phyloP scores from a whole-genome alignment of 176 grass and related monocot genomes.

The Tillandsia fasciculata region DNA sequence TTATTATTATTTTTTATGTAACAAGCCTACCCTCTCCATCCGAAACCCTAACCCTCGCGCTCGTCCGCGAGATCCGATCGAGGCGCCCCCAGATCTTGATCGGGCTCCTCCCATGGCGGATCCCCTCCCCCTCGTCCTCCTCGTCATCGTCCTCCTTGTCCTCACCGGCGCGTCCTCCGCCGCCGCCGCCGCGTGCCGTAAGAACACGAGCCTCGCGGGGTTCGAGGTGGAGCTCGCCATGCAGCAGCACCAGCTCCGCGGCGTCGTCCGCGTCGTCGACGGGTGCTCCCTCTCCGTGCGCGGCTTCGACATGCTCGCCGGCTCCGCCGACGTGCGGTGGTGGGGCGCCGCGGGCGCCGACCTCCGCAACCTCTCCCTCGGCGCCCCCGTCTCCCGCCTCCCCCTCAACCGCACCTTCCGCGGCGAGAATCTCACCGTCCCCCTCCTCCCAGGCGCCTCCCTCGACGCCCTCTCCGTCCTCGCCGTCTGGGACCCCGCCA shows the following conservation, averaged over 20 bases:
- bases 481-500: slow-evolving; percentile 70
- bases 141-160: slow-evolving; percentile 26
- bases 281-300: slow-evolving; percentile 80
- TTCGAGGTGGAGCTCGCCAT: slow-evolving; percentile 54
- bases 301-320: slow-evolving; percentile 74
- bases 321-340: slow-evolving; percentile 57
- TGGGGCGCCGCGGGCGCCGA: slow-evolving; percentile 51
- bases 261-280: slow-evolving; percentile 57
- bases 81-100: not conserved
- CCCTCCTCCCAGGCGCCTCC: slow-evolving; percentile 44
- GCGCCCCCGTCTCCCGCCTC: slow-evolving; percentile 22
- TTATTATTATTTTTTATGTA: not conserved
- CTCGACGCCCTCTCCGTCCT: slow-evolving; percentile 62
- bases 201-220: slow-evolving; percentile 50
- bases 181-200: slow-evolving; percentile 17
- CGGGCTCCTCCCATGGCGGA: slow-evolving; percentile 28
- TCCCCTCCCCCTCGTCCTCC: slow-evolving; percentile 1
- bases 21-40: not conserved
- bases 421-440: slow-evolving; percentile 45
- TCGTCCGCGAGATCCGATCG: not conserved
- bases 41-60: not conserved
- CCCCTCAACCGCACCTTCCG: slow-evolving; percentile 56
- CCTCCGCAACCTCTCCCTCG: slow-evolving; percentile 41
- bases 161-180: slow-evolving; percentile 8
- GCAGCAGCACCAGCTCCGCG: slow-evolving; percentile 91